Base-by-base conservation (phyloP, 2,329 filamentous ascomycete species). In the Celoporthe dispersa region DNA sequence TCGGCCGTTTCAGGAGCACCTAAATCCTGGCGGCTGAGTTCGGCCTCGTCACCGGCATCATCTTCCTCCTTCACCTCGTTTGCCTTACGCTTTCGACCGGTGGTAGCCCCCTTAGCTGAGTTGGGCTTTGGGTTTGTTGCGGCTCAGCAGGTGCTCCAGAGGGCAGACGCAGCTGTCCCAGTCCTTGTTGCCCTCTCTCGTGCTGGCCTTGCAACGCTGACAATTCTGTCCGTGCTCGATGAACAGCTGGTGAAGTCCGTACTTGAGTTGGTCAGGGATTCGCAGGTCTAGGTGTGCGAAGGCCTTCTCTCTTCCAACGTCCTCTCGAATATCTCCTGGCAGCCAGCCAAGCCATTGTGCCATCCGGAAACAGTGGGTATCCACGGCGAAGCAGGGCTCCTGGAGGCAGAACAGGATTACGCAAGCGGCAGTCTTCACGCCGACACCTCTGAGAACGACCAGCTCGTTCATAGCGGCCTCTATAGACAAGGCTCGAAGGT, bases 381-480 rank as follows among this genome's bases (percentile, higher is more conserved):
- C 87, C 1, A 88, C 86, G 0, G 87, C 86, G 73, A 88, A 88
- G 74, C 84, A 84, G 3, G 85, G 84, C 37, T 81, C 78, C 70
- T 82, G 82, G 64, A 88, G 79, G 74, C 84, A 87, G 75, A 88
- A 88, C 14, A 88, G 80, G n/a, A 85, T 78, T 19, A 88, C 85
- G 67, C 87, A 89, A 22, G 85, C 83, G 2, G 86, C 82, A 7
- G 86, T 88, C 78, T 89, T 89, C 68, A 87, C 82, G 1, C 86
- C 87, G 60, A 89, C 84, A 0, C 86, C 86, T 5, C 83, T 84
- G 66, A 84, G 85, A 59, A 80, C 81, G 48, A 82, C 81, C 71
- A 89, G 79, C 73, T 86, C 83, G 19, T 78, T 75, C 81, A 88
- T 86, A 2, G 83, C 85, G 44, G 85, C 81, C 9, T 85, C 80